phyloP scores from a whole-genome alignment of 2,329 filamentous ascomycete species.

The Pezicula rhizophila region DNA sequence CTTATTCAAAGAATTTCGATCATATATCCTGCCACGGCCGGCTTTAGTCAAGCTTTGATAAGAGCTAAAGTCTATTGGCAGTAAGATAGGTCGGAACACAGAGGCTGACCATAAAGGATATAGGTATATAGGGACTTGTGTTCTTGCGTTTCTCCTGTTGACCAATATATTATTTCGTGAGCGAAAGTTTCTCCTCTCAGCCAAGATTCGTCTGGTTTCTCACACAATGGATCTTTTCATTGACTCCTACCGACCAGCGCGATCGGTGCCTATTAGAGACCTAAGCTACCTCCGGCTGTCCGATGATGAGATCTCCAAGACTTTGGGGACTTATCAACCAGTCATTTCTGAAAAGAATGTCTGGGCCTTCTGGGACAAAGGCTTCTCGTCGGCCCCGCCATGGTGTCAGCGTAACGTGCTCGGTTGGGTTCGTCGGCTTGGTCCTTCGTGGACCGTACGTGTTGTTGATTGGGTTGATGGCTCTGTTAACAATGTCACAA shows the following conservation, averaged over 20 bases:
- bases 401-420: constrained; percentile 33
- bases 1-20: not conserved
- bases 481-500: constrained; percentile 30
- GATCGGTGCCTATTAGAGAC: not conserved
- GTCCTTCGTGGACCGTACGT: constrained; percentile 34
- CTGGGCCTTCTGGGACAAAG: constrained; percentile 40
- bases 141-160: not conserved
- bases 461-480: constrained; percentile 32
- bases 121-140: not conserved
- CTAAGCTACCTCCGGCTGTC: not conserved
- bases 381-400: constrained; percentile 30
- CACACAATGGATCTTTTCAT: not conserved
- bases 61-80: not conserved
- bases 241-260: not conserved
- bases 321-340: constrained; percentile 15
- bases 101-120: too few relatives aligned
- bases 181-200: not conserved
- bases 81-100: not conserved
- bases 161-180: not conserved
- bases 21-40: not conserved
- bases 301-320: not conserved
- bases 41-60: not conserved
- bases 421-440: constrained; percentile 37
- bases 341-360: constrained; percentile 37
- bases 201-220: not conserved